Evolutionary conservation across 1,284 basidiomycete genomes (phyloP), one percentile per base, ranked within the genome.

Genomic region (Leccinum pseudoinsigne): DNA sequence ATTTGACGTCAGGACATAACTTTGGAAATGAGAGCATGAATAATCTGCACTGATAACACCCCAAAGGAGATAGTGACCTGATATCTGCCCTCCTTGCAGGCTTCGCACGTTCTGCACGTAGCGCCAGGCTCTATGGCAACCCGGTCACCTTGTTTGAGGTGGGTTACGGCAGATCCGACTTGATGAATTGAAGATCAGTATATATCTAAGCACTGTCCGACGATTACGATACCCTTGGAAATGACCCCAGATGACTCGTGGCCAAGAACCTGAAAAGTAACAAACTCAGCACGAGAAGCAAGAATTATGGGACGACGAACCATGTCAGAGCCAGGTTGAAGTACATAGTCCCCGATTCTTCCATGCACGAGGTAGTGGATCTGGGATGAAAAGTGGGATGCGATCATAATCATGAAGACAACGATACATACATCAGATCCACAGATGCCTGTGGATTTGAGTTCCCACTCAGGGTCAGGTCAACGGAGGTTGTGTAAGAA

Each of bases 61-160:
- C 61, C 9, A 40, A n/a, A 38, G 12, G 38, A 11, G 14, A 55
- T 36, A 72, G 78, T 62, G 68, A 91, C 92, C 76, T 95, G 85
- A 75, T 96, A 95, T 58, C 84, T 84, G 9, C 94, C 94, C 59
- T 82, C 77, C 77, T 93, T 92, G 81, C 92, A 95, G 55, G 79
- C 80, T 45, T 88, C 85, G 74, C 93, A 90, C 71, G 74, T 78
- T 79, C 87, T 82, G 72, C 93, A 93, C 11, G 86, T 86, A 60
- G 86, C 85, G 11, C 90, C 93, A 40, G 93, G 93, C 73, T 95
- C 93, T 72, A 95, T 83, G 50, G 94, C 93, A 56, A 96, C 94
- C 59, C 92, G 86, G 72, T 95, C 93, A 9, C 94, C 94, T n/a
- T 83, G 80, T 75, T 91, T 92, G 68, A 94, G 80, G 61, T 70